Conservation (phyloP, 352 stramenopile genomes). For the Globisporangium recalcitrans region DNA sequence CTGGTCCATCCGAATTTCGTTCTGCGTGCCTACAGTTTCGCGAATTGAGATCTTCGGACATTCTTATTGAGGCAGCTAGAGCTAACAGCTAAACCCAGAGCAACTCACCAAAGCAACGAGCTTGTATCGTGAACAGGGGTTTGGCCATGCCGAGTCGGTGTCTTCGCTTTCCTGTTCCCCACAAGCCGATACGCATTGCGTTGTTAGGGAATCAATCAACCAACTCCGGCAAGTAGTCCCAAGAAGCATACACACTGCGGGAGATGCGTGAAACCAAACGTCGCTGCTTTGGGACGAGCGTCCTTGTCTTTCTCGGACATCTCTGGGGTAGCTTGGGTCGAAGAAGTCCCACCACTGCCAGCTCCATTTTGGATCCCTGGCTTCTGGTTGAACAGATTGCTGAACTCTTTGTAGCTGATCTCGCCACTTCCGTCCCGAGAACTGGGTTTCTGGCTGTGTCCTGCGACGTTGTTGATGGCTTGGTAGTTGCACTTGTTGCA, state of each 20-base stretch:
- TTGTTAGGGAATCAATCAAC: neutral
- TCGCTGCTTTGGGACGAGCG: slow-evolving; percentile 15
- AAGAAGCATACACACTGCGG: slow-evolving; percentile 22
- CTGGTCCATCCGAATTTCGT: neutral
- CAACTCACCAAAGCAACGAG: slow-evolving; percentile 25
- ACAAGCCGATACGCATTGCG: slow-evolving; percentile 1
- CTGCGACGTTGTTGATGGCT: neutral
- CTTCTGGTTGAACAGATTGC: slow-evolving; percentile 24
- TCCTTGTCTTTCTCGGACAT: slow-evolving; percentile 9
- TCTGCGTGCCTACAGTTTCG: slow-evolving; percentile 1
- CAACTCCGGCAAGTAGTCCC: no score
- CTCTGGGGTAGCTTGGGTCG: neutral
- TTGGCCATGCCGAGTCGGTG: slow-evolving; percentile 34
- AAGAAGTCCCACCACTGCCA: neutral
- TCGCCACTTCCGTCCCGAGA: slow-evolving; percentile 34
- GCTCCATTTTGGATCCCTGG: neutral
- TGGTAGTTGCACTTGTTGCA: neutral
- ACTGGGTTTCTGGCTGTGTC: neutral
- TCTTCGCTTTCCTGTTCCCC: slow-evolving; percentile 24
- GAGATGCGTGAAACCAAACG: slow-evolving; percentile 46
- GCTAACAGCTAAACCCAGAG: neutral
- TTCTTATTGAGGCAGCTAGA: neutral
- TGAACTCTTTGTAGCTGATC: slow-evolving; percentile 63
- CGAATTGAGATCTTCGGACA: neutral
- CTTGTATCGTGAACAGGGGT: slow-evolving; percentile 36